Evolutionary conservation across 2,329 filamentous ascomycete species (phyloP).

Genomic region (Calonectria pauciramosa): DNA sequence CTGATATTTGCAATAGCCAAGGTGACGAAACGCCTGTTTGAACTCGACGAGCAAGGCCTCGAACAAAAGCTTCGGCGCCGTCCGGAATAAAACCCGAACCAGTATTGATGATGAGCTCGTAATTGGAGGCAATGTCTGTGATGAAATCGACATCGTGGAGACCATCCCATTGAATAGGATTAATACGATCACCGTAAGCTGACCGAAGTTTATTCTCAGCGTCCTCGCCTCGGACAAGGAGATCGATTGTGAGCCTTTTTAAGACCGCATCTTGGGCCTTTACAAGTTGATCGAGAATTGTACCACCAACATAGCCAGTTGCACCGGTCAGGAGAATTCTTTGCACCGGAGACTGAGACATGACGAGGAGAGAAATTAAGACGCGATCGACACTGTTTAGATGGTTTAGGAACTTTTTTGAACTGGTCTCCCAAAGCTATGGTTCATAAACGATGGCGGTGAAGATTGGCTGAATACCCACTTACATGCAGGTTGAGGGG

Average conservation of each 20-base stretch:
- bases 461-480: neutral
- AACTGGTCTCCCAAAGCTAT: neutral
- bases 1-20: slow-evolving; percentile 4
- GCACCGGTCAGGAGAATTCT: slow-evolving; percentile 13
- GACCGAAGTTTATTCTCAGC: neutral
- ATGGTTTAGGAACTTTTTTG: neutral
- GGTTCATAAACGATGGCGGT: neutral
- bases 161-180: slow-evolving; percentile 11
- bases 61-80: slow-evolving; percentile 13
- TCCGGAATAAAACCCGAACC: slow-evolving; percentile 10
- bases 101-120: slow-evolving; percentile 16
- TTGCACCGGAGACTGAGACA: neutral
- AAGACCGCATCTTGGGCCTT: neutral
- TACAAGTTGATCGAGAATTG: slow-evolving; percentile 12
- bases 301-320: slow-evolving; percentile 19
- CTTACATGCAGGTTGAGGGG: neutral
- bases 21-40: neutral
- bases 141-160: slow-evolving; percentile 13
- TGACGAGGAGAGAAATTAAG: neutral
- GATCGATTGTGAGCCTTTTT: neutral
- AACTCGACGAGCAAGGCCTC: slow-evolving; percentile 11
- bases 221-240: slow-evolving; percentile 11
- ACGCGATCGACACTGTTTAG: neutral
- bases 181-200: slow-evolving; percentile 13
- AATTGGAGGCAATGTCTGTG: slow-evolving; percentile 2